Percentiles rank a stretch among this genome's conserved stretches.
Evolutionary conservation across 768 basidiomycete species (phyloP).

Genomic region (Mycena maculata): DNA sequence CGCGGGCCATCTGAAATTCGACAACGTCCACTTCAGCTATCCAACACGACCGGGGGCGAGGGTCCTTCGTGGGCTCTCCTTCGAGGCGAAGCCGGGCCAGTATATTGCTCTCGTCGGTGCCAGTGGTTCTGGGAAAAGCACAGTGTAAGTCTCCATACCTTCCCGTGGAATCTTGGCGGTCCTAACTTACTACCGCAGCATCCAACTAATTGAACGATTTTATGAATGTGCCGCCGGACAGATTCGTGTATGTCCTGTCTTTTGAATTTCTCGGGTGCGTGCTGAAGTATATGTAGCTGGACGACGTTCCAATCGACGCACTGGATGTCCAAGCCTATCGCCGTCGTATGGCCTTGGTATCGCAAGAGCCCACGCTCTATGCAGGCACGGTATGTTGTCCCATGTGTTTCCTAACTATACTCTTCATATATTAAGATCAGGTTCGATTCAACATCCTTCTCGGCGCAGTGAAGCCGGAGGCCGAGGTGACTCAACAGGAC

Average conservation of each 20-base stretch:
- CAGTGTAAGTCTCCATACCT: conserved; percentile 59
- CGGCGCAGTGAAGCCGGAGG: conserved; percentile 79
- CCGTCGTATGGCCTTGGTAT: conserved; percentile 88
- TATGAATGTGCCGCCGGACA: conserved; percentile 81
- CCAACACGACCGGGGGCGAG: conserved; percentile 86
- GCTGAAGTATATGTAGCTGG: conserved; percentile 57
- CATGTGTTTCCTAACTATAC: background rate
- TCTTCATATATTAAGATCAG: background rate
- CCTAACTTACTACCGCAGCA: conserved; percentile 52
- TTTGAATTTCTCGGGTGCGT: background rate
- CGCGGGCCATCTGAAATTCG: conserved; percentile 76
- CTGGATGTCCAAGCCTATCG: conserved; percentile 89
- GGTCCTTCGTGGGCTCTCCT: conserved; percentile 82
- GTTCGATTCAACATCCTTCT: conserved; percentile 90
- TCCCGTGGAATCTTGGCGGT: no score
- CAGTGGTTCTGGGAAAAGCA: conserved; percentile 87
- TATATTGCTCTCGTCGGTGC: conserved; percentile 87
- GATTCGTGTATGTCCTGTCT: conserved; percentile 62
- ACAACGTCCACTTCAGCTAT: conserved; percentile 88
- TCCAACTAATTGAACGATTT: conserved; percentile 86
- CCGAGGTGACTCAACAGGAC: conserved; percentile 87
- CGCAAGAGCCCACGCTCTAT: conserved; percentile 92
- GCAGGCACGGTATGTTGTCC: conserved; percentile 72
- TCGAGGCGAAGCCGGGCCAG: conserved; percentile 79
- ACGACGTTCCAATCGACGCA: conserved; percentile 78